Conservation (phyloP, 2,329 filamentous ascomycete genomes). For the Clarireedia monteithiana region DNA sequence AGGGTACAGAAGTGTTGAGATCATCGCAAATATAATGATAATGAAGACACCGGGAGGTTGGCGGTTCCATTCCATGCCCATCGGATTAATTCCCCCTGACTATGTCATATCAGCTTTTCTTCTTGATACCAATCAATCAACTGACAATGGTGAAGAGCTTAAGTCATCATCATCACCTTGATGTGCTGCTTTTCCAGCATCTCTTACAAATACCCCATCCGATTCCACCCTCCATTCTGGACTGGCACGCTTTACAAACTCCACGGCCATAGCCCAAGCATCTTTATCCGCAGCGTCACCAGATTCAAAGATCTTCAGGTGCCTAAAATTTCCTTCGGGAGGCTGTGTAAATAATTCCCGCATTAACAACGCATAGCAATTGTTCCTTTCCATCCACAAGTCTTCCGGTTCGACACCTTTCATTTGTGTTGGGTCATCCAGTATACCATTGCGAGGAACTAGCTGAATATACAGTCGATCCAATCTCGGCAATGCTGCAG, state of each 20-base stretch:
- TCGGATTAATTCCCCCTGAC: slow-evolving; percentile 19
- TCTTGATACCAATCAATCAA: slow-evolving; percentile 10
- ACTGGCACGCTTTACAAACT: slow-evolving; percentile 33
- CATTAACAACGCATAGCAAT: slow-evolving; percentile 24
- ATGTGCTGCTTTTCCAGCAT: slow-evolving; percentile 7
- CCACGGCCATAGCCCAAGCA: slow-evolving; percentile 39
- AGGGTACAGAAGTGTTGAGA: neutral
- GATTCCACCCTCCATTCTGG: slow-evolving; percentile 37
- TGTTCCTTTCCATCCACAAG: slow-evolving; percentile 27
- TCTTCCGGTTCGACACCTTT: slow-evolving; percentile 19
- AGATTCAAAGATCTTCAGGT: slow-evolving; percentile 41
- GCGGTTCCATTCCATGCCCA: slow-evolving; percentile 25
- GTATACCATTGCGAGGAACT: slow-evolving; percentile 32
- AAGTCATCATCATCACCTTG: neutral
- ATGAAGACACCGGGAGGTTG: slow-evolving; percentile 20
- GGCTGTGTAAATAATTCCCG: slow-evolving; percentile 25
- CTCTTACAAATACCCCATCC: slow-evolving; percentile 39
- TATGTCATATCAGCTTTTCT: slow-evolving; percentile 12
- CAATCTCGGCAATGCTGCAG: slow-evolving; percentile 42
- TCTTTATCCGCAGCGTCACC: slow-evolving; percentile 40
- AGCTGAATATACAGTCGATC: slow-evolving; percentile 47
- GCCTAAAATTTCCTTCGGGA: slow-evolving; percentile 33
- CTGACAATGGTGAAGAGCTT: slow-evolving; percentile 21
- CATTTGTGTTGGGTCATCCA: slow-evolving; percentile 13
- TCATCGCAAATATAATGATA: slow-evolving; percentile 14